These are phyloP conservation scores for Plasmodium vivax DNA, from an alignment of 169 alveolate species.

Conservation along the genomic window DNA sequence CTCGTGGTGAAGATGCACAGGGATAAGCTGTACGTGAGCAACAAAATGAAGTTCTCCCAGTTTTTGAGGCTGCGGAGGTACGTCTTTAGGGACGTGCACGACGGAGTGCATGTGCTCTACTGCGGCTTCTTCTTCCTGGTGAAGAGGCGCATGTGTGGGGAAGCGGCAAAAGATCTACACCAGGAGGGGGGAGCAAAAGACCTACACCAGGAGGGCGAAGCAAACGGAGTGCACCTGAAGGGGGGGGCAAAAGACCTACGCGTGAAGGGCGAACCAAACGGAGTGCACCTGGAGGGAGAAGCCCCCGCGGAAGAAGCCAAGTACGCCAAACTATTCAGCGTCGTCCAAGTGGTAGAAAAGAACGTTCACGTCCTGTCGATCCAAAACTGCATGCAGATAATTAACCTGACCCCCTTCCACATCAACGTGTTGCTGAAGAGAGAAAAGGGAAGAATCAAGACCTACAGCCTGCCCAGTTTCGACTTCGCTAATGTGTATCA, in stretches of 20 bases:
- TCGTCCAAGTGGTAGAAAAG: not conserved
- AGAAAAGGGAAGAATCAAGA: slow-evolving; percentile 63
- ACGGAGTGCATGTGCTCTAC: not conserved
- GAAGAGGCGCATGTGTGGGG: not conserved
- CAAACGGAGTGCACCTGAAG: not conserved
- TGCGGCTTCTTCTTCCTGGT: slow-evolving; percentile 17
- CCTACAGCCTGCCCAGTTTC: slow-evolving; percentile 22
- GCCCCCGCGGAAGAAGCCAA: not conserved
- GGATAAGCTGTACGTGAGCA: slow-evolving; percentile 6
- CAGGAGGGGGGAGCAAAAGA: not conserved
- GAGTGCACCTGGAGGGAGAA: not conserved
- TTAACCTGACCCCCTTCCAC: slow-evolving; percentile 28
- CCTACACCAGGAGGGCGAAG: not conserved
- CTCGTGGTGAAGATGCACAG: not conserved
- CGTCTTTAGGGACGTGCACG: slow-evolving; percentile 20
- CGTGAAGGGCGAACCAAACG: not conserved
- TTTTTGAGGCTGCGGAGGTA: not conserved
- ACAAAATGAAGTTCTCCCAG: slow-evolving; percentile 25
- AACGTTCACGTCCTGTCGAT: slow-evolving; percentile 16
- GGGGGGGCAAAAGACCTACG: not conserved
- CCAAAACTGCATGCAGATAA: slow-evolving; percentile 14
- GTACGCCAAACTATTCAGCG: slow-evolving; percentile 22
- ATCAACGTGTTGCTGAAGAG: slow-evolving; percentile 39
- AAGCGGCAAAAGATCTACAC: not conserved
- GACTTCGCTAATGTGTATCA: slow-evolving; percentile 42